Conservation (phyloP, 106 monocot species). For the Dioscorea zingiberensis region DNA sequence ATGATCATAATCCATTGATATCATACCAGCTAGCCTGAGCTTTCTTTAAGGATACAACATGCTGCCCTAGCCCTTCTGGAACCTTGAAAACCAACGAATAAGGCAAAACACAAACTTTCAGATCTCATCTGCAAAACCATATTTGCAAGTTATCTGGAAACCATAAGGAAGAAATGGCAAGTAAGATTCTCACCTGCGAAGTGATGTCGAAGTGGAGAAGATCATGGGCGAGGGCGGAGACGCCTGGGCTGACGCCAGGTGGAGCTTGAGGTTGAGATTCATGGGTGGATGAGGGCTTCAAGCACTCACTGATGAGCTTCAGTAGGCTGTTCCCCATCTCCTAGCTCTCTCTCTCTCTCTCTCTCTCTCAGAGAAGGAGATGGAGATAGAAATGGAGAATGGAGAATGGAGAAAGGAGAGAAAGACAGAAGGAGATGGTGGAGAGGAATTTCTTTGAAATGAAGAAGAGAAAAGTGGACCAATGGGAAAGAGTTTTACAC, state of each 20-base stretch:
- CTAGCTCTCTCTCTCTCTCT: not conserved
- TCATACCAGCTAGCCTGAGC: conserved; percentile 84
- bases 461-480: not conserved
- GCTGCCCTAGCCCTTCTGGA: conserved; percentile 60
- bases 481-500: not conserved
- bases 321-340: conserved; percentile 64
- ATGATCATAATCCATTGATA: no score
- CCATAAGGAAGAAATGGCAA: no score
- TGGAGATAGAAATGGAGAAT: not conserved
- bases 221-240: conserved; percentile 78
- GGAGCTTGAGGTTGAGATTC: conserved; percentile 21
- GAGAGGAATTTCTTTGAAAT: not conserved
- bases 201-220: conserved; percentile 68
- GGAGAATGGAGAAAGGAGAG: no score
- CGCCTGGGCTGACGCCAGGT: conserved; percentile 53
- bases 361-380: not conserved
- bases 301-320: conserved; percentile 38
- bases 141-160: no score
- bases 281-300: not conserved
- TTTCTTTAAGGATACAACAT: conserved; percentile 80
- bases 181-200: conserved; percentile 54
- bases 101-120: not conserved
- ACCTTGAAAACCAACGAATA: conserved; percentile 33
- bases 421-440: not conserved
- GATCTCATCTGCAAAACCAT: not conserved